A percentile compares a stretch with the other conserved stretches of the same genome.
Conservation (phyloP, 129 eudicot genomes). For the Smallanthus sonchifolius region DNA sequence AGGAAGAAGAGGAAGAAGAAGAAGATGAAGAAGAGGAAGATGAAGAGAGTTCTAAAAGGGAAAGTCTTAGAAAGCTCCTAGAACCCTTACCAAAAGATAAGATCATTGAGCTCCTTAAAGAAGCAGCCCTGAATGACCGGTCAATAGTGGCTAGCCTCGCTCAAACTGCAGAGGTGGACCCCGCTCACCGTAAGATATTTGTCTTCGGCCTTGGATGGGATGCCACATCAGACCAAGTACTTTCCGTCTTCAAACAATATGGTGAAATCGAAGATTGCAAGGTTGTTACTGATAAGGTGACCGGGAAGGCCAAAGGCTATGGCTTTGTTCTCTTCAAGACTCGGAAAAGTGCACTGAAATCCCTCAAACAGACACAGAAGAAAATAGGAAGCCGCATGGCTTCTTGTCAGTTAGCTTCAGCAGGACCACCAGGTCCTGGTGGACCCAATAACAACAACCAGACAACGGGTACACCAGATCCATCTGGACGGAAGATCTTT, state of each 20-base stretch:
- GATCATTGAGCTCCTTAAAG: conserved; percentile 49
- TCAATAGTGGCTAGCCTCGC: conserved; percentile 31
- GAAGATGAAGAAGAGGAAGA: conserved; percentile 24
- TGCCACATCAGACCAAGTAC: conserved; percentile 66
- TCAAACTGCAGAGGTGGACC: conserved; percentile 67
- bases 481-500: conserved; percentile 48
- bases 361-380: conserved; percentile 71
- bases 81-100: conserved; percentile 73
- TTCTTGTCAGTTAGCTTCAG: conserved; percentile 79
- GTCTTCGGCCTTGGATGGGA: conserved; percentile 77
- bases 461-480: conserved; percentile 4
- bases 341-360: conserved; percentile 46
- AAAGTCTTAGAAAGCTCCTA: conserved; percentile 49
- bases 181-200: conserved; percentile 72
- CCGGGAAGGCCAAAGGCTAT: conserved; percentile 72
- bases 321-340: conserved; percentile 73
- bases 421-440: conserved; percentile 54
- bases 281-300: conserved; percentile 55
- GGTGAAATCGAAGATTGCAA: conserved; percentile 81
- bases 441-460: conserved; percentile 19
- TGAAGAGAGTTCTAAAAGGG: conserved; percentile 50
- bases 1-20: conserved; percentile 27
- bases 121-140: conserved; percentile 49
- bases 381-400: conserved; percentile 59
- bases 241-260: conserved; percentile 42